These are phyloP conservation scores for Microcera coccophila DNA, from an alignment of 2,329 filamentous ascomycete genomes.

Conservation along the genomic window DNA sequence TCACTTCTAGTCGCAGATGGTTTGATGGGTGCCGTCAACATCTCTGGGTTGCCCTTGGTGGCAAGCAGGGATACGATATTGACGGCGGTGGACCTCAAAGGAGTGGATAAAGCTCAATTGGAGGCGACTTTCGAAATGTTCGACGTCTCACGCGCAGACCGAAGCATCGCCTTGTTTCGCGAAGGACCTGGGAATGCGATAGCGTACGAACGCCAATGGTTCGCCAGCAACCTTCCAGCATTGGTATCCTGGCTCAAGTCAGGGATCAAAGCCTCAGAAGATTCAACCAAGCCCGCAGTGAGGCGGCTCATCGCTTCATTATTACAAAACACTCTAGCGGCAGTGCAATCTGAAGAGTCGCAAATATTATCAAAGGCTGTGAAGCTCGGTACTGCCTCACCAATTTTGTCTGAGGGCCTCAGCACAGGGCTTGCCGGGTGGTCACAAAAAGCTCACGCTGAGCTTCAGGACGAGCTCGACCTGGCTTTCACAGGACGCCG, in stretches of 20 bases:
- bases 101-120: conserved; percentile 36
- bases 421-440: conserved; percentile 61
- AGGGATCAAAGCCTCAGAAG: conserved; percentile 39
- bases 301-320: conserved; percentile 64
- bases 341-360: conserved; percentile 49
- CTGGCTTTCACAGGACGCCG: conserved; percentile 68
- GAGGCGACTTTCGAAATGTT: conserved; percentile 51
- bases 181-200: conserved; percentile 65
- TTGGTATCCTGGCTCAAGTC: conserved; percentile 63
- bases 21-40: conserved; percentile 60
- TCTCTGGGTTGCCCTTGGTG: conserved; percentile 42
- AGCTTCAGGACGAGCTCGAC: conserved; percentile 77
- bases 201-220: conserved; percentile 72
- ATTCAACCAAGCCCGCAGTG: conserved; percentile 61
- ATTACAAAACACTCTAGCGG: conserved; percentile 50
- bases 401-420: conserved; percentile 42
- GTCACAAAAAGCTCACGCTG: conserved; percentile 76
- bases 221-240: conserved; percentile 62
- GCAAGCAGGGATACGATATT: conserved; percentile 42
- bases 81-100: conserved; percentile 56
- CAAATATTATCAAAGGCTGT: conserved; percentile 33
- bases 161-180: conserved; percentile 65
- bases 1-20: conserved; percentile 72
- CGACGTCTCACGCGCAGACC: conserved; percentile 58
- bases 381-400: conserved; percentile 34